Base-by-base conservation (phyloP, 176 grass and related monocot species). In the Oryza coarctata region DNA sequence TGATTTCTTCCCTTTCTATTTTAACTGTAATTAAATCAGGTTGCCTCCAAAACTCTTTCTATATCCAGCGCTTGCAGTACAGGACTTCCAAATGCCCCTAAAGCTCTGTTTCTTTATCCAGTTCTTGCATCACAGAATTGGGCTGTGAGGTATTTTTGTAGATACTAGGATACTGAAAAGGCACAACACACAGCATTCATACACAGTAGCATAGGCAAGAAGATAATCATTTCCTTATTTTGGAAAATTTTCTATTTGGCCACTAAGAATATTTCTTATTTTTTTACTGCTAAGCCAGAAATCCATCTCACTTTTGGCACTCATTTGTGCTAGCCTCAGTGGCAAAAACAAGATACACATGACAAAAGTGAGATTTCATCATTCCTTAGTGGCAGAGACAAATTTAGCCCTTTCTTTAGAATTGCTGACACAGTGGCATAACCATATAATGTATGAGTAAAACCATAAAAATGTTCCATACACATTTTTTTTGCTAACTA, bases 21-120 rank as follows among this genome's bases (percentile, higher is more conserved):
- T 41, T 71, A 43, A 81, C 47, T 81, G 32, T 18, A 78, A 29
- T 26, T 20, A 78, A 41, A 44, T 72, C 6, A 63, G 57, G 70
- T 33, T 31, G 34, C 27, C 20, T 63, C 55, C 35, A 13, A 33
- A 43, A 13, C 52, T 22, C 17, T 74, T 34, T 76, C 50, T 28
- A 8, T 40, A 68, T 57, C 23, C 3, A 57, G 14, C 14, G 32
- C n/a, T 39, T 76, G 32, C 62, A 76, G 1, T 75, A 17, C 29
- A 66, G 14, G 41, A 13, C 4, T 9, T 49, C 45, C 15, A 15
- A 11, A 69, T 26, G n/a, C 44, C 25, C 55, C 30, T 28, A 18
- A 38, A 38, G 14, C 0, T 68, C 5, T 23, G 2, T 74, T 25
- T 74, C 44, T 25, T 7, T 35, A 65, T 35, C 29, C 14, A 74